Percentiles rank a stretch among this genome's conserved stretches.
phyloP scores from a whole-genome alignment of 305 asterid genomes.

The Solanum chacoense region DNA sequence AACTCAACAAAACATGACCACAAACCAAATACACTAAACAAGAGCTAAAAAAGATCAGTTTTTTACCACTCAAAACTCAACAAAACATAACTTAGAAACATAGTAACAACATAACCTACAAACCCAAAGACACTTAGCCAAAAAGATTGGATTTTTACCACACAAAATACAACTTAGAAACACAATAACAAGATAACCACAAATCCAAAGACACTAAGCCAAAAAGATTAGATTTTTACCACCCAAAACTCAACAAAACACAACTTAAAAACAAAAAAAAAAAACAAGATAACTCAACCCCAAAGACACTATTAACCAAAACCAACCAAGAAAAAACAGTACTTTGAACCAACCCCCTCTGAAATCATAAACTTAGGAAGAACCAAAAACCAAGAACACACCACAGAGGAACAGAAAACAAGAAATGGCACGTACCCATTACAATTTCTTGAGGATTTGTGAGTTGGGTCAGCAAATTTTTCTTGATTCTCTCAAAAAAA shows the following conservation, averaged over 20 bases:
- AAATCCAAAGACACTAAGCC: background rate
- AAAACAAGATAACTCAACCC: background rate
- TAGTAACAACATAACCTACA: background rate
- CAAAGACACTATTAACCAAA: background rate
- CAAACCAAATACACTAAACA: background rate
- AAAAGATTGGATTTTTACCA: background rate
- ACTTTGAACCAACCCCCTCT: background rate
- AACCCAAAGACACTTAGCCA: background rate
- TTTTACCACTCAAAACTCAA: background rate
- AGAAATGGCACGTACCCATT: constrained; percentile 30
- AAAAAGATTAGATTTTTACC: background rate
- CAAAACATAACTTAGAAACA: background rate
- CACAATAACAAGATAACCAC: background rate
- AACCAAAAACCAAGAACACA: background rate
- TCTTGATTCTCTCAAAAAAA: constrained; percentile 17
- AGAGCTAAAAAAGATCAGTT: background rate
- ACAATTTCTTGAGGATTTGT: constrained; percentile 15
- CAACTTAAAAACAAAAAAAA: background rate
- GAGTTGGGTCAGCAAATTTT: constrained; percentile 14
- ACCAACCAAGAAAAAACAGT: background rate
- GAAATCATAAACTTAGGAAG: background rate
- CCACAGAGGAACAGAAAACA: background rate
- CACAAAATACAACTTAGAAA: background rate
- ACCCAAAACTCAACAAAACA: background rate
- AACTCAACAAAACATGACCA: background rate